A percentile compares a stretch with the other conserved stretches of the same genome.
Evolutionary conservation across 257 asterid genomes (phyloP).

Genomic region (Phtheirospermum japonicum): DNA sequence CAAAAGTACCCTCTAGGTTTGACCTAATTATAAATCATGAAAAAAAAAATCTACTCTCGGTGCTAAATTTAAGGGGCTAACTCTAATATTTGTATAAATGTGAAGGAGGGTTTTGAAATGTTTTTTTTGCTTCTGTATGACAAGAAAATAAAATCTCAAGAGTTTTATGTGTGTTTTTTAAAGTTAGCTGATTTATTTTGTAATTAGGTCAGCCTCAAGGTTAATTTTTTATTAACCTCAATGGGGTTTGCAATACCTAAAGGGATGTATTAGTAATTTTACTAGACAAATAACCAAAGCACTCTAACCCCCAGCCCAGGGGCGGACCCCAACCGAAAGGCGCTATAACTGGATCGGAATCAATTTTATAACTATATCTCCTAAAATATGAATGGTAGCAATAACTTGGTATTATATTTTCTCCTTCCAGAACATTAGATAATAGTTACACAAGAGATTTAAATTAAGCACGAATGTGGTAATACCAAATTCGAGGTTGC

Average conservation of each 20-base stretch:
- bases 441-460: no score
- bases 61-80: no score
- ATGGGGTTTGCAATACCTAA: not conserved
- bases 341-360: not conserved
- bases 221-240: not conserved
- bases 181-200: not conserved
- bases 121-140: not conserved
- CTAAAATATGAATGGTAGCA: not conserved
- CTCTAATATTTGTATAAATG: no score
- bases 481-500: not conserved
- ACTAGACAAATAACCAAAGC: no score
- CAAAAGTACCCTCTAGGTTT: no score
- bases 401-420: no score
- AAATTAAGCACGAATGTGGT: not conserved
- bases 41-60: no score
- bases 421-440: no score
- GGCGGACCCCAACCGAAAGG: no score
- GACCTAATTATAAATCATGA: not conserved
- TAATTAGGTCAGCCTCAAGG: not conserved
- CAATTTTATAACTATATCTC: not conserved
- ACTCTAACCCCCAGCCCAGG: no score
- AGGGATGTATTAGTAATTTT: no score
- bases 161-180: not conserved
- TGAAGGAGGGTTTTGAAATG: no score
- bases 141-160: not conserved